Conservation (phyloP, 768 basidiomycete genomes). For the Vararia minispora region DNA sequence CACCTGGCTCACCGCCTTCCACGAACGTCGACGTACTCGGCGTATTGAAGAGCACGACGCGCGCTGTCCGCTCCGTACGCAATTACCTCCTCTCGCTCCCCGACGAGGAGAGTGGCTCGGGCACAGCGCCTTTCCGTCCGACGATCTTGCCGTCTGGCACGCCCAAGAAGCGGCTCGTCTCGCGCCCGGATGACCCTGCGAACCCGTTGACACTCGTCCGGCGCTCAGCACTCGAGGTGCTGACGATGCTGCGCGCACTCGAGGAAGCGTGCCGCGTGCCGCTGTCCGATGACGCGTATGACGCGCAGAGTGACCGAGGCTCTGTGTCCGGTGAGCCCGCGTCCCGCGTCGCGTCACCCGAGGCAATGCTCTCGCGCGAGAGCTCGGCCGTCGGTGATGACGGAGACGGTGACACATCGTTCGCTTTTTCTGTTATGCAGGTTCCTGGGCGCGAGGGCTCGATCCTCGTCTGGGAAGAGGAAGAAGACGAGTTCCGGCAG, state of each 20-base stretch:
- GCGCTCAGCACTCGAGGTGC: conserved; percentile 71
- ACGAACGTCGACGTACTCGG: conserved; percentile 49
- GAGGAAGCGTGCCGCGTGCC: conserved; percentile 74
- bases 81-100: conserved; percentile 79
- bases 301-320: conserved; percentile 53
- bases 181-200: conserved; percentile 24
- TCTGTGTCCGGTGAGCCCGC: conserved; percentile 12
- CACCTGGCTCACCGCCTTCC: too few species aligned
- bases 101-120: conserved; percentile 39
- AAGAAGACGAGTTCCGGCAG: conserved; percentile 32
- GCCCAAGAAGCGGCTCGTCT: conserved; percentile 25
- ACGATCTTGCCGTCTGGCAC: conserved; percentile 26
- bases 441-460: conserved; percentile 54
- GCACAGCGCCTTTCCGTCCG: conserved; percentile 43
- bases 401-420: conserved; percentile 52
- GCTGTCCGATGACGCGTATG: conserved; percentile 72
- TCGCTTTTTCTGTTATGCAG: conserved; percentile 59
- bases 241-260: conserved; percentile 65
- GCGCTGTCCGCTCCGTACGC: conserved; percentile 69
- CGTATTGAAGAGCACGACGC: conserved; percentile 68
- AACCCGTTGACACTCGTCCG: conserved; percentile 66
- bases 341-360: conserved; percentile 37
- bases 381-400: conserved; percentile 21
- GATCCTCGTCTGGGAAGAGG: conserved; percentile 78
- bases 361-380: conserved; percentile 18